A percentile compares a stretch with the other conserved stretches of the same genome.
Conservation (phyloP, 768 basidiomycete genomes). For the Naematelia aurantialba region DNA sequence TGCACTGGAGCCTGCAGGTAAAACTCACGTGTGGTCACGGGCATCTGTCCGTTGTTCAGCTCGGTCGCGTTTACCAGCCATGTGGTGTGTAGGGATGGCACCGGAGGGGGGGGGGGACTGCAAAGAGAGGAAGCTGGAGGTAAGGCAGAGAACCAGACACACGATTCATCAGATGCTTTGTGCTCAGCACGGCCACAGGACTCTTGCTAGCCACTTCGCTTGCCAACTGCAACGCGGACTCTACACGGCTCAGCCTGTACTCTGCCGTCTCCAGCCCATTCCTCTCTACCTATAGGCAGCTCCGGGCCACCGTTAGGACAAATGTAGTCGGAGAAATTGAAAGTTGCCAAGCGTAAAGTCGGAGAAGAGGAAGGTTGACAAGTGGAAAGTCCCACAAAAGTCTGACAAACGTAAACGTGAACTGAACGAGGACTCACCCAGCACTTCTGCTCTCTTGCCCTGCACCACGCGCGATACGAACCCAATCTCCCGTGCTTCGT, state of each 20-base stretch:
- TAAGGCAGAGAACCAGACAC: slow-evolving; percentile 7
- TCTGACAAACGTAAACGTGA: not conserved
- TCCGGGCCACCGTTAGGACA: no score
- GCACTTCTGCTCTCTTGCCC: slow-evolving; percentile 65
- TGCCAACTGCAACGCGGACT: slow-evolving; percentile 65
- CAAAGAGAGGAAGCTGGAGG: no score
- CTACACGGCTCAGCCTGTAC: slow-evolving; percentile 17
- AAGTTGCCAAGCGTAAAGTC: no score
- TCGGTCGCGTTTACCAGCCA: no score
- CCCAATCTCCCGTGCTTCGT: slow-evolving; percentile 66
- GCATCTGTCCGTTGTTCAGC: slow-evolving; percentile 53
- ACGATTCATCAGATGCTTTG: slow-evolving; percentile 70
- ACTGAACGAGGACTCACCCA: slow-evolving; percentile 45
- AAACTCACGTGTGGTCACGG: slow-evolving; percentile 69
- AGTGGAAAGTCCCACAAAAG: no score
- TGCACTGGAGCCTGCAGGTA: no score
- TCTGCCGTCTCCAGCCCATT: not conserved
- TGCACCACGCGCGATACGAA: slow-evolving; percentile 68
- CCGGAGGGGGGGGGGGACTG: no score
- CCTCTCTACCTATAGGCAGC: no score
- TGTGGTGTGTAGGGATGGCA: no score
- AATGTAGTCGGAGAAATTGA: no score
- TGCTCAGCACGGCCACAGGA: slow-evolving; percentile 70
- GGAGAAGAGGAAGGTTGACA: no score
- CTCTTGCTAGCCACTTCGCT: slow-evolving; percentile 67